Conservation (phyloP, 805 yeast species). For the Kluyveromyces starmeri region DNA sequence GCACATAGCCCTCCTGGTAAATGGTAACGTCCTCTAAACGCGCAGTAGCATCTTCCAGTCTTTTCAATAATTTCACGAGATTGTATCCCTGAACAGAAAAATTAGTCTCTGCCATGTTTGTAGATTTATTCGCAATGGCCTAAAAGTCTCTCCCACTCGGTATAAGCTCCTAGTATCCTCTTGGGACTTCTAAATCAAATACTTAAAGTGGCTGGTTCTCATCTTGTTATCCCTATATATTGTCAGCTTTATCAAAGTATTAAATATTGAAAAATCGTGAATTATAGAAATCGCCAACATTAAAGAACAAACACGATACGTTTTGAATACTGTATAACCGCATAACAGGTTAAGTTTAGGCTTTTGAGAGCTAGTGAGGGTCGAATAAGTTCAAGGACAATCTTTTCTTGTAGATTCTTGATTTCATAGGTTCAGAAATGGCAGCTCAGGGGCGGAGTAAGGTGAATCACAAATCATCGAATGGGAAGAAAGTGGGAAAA, state of each 20-base stretch:
- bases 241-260: too few species aligned
- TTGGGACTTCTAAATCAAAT: too few species aligned
- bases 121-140: background rate
- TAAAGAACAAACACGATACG: too few species aligned
- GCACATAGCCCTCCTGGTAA: conserved; percentile 54
- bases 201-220: too few species aligned
- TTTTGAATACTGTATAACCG: too few species aligned
- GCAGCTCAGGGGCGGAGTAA: background rate
- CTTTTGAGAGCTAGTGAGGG: too few species aligned
- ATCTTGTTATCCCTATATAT: too few species aligned
- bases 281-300: too few species aligned
- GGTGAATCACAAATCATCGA: background rate
- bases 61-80: conserved; percentile 67
- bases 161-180: too few species aligned
- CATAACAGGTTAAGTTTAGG: too few species aligned
- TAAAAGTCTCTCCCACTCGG: background rate
- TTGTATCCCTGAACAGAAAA: conserved; percentile 65
- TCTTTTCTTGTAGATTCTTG: background rate
- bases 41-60: conserved; percentile 89
- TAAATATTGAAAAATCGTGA: too few species aligned
- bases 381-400: too few species aligned
- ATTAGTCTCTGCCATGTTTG: conserved; percentile 12
- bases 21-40: conserved; percentile 83
- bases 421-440: background rate
- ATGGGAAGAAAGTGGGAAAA: background rate